These are phyloP conservation scores for Oryza coarctata DNA, from an alignment of 176 grass and related monocot species.

Conservation along the genomic window DNA sequence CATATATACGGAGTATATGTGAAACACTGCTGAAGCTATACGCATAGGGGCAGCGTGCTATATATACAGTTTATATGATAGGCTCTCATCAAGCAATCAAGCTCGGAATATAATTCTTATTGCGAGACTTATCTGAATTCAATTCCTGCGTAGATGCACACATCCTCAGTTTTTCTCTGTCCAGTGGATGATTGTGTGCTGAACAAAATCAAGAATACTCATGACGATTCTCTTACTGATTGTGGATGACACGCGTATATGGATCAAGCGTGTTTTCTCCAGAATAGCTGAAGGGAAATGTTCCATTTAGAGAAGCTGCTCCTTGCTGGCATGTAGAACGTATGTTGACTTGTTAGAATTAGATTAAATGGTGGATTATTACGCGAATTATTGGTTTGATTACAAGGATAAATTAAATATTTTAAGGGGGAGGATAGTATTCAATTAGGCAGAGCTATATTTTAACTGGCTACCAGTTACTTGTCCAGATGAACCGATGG, in stretches of 20 bases:
- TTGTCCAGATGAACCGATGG: too few species aligned
- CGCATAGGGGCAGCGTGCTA: too few species aligned
- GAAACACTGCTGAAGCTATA: too few species aligned
- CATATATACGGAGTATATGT: too few species aligned
- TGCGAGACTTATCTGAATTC: background rate
- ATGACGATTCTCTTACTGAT: background rate
- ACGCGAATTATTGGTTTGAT: background rate
- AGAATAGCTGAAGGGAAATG: background rate
- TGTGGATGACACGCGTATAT: background rate
- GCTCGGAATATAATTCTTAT: too few species aligned
- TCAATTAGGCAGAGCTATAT: too few species aligned
- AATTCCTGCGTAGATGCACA: background rate
- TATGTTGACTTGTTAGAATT: background rate
- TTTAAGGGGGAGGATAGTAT: too few species aligned
- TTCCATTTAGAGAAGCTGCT: conserved; percentile 13
- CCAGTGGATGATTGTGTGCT: background rate
- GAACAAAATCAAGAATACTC: background rate
- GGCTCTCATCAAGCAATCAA: too few species aligned
- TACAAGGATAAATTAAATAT: too few species aligned
- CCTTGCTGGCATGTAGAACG: conserved; percentile 2
- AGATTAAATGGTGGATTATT: background rate
- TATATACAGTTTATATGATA: too few species aligned
- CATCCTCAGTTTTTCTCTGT: background rate
- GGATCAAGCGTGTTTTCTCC: background rate
- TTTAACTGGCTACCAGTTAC: too few species aligned